Conservation (phyloP, 495 filamentous ascomycete genomes). For the Neurospora africana region DNA sequence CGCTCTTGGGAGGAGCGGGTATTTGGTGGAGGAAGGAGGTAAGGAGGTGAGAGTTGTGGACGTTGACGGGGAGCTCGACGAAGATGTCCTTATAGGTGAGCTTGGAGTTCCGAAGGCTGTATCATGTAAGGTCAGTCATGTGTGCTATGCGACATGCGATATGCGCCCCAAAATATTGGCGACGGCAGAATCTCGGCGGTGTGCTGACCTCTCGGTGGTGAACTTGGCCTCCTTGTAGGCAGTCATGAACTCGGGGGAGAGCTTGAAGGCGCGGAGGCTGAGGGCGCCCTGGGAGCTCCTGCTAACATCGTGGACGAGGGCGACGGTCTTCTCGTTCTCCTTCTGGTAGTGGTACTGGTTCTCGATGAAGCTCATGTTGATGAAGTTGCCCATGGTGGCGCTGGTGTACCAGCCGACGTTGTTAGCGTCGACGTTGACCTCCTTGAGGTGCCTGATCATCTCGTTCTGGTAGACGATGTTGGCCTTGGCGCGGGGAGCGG, state of each 20-base stretch:
- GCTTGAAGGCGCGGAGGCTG: slow-evolving; percentile 79
- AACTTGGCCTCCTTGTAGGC: slow-evolving; percentile 96
- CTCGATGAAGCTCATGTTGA: slow-evolving; percentile 90
- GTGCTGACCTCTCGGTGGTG: slow-evolving; percentile 75
- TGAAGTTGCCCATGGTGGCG: slow-evolving; percentile 96
- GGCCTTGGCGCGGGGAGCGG: slow-evolving; percentile 82
- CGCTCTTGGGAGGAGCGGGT: slow-evolving; percentile 41
- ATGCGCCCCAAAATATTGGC: not conserved
- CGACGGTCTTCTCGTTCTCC: slow-evolving; percentile 89
- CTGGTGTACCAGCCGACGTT: slow-evolving; percentile 98
- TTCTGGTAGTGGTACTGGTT: slow-evolving; percentile 97
- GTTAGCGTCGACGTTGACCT: slow-evolving; percentile 97
- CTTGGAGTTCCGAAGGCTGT: slow-evolving; percentile 80
- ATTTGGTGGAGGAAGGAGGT: slow-evolving; percentile 91
- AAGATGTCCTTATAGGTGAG: slow-evolving; percentile 91
- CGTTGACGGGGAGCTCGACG: slow-evolving; percentile 77
- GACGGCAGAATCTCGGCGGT: not conserved
- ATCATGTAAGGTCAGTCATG: slow-evolving; percentile 19
- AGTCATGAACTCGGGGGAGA: slow-evolving; percentile 81
- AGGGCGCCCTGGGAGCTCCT: slow-evolving; percentile 85
- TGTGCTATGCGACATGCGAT: not conserved
- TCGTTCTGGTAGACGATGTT: slow-evolving; percentile 86
- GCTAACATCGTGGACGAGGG: slow-evolving; percentile 89
- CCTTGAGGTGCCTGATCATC: slow-evolving; percentile 92
- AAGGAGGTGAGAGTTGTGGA: slow-evolving; percentile 96